Evolutionary conservation across 352 stramenopile species (phyloP), one percentile per base, ranked within the genome.

Genomic region (Pythium brassicae): DNA sequence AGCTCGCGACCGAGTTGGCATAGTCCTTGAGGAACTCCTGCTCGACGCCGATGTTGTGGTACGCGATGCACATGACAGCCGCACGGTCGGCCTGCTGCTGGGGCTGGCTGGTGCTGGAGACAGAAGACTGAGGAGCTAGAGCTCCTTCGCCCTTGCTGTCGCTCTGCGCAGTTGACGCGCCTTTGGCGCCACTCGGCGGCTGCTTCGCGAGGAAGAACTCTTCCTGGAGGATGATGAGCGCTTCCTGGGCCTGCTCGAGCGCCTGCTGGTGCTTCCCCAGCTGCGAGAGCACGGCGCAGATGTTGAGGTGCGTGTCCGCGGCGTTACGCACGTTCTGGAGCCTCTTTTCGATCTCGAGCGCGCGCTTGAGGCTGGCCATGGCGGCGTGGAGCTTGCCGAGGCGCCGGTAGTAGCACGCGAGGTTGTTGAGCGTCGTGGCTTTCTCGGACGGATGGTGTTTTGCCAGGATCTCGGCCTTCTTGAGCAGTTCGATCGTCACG

Each of bases 31-130:
- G 71, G 57, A 98, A 98, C 58, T 98, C 94, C 47, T 98, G 89
- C 65, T 98, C 94, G 20, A 98, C 94, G 25, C 92, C 94, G 40
- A 97, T 89, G 57, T 98, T 98, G 61, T 98, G 94, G 66, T 98
- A 98, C 9, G 93, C 94, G 29, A 98, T 97, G 1, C 87, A 89
- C 14, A 98, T 68, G 2, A 98, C 93, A 11, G 93, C 90, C 17
- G 98, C 77, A 2, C 93, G 78, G 50, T 98, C 93, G 17, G 91
- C 68, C 40, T 94, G 3, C 11, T 44, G 20, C 43, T 50, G 37
- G 26, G 20, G 19, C 35, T 20, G 19, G 10, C 20, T 37, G 17
- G 12, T 64, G 45, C 0, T 61, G 23, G 29, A 45, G 22, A 37
- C 32, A 11, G 32, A 11, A 2, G 32, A 37, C 14, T 37, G 32